Conservation (phyloP, 257 asterid species). For the Penstemon eatonii region DNA sequence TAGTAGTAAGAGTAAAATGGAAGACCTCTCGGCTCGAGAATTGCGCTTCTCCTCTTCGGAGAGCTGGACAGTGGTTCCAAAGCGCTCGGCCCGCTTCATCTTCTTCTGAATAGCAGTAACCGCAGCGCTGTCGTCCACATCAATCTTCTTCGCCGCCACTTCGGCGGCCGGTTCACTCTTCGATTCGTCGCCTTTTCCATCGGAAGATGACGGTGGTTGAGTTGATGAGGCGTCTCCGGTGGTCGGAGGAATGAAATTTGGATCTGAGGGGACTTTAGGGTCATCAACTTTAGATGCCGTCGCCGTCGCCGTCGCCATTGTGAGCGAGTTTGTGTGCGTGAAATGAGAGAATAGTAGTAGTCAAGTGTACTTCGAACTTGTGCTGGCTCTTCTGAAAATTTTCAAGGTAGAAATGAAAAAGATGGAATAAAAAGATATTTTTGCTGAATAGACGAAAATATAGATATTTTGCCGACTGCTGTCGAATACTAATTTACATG, state of each 20-base stretch:
- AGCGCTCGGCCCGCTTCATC: constrained; percentile 91
- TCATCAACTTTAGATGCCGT: constrained; percentile 45
- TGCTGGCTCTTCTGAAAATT: no score
- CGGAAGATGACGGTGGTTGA: constrained; percentile 32
- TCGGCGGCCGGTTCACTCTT: constrained; percentile 28
- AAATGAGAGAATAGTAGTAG: no score
- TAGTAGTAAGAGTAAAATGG: background rate
- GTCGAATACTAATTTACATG: no score
- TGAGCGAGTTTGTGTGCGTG: background rate
- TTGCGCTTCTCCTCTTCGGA: constrained; percentile 83
- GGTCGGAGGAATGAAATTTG: constrained; percentile 38
- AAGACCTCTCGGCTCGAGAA: constrained; percentile 89
- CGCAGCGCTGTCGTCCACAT: constrained; percentile 37
- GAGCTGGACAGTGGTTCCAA: constrained; percentile 73
- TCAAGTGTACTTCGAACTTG: no score
- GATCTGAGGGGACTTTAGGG: constrained; percentile 51
- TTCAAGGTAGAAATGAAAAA: no score
- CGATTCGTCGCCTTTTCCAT: constrained; percentile 40
- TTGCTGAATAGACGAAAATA: no score
- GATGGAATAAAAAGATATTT: no score
- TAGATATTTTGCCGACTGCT: no score
- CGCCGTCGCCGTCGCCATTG: constrained; percentile 47
- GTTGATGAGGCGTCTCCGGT: constrained; percentile 25
- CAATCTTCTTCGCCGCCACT: constrained; percentile 28
- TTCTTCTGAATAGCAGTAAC: constrained; percentile 71